Evolutionary conservation across 2,329 filamentous ascomycete genomes (phyloP), one percentile per base, ranked within the genome.

Genomic region (Fusarium drepaniforme): DNA sequence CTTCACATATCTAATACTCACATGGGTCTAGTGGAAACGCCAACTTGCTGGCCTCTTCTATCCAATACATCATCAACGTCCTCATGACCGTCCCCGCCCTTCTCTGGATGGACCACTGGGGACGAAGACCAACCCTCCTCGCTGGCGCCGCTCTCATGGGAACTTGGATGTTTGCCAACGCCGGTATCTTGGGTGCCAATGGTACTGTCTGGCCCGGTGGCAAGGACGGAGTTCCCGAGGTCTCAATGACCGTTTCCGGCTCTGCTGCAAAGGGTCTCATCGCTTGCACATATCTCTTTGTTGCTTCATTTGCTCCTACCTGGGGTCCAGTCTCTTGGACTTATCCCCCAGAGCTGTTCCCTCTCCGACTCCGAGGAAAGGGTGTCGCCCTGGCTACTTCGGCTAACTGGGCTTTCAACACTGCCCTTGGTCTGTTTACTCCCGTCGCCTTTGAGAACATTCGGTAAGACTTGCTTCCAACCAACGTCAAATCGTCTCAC

Each of bases 81-180:
- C 70, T 92, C 63, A 94, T 94, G 91, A 96, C 94, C 0, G 81
- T 96, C 4, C 93, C 93, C 0, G 93, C 93, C 1, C 87, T 96
- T 28, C 83, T 96, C 67, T 96, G 86, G 85, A 89, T 96, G 77
- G 94, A 97, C 76, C 86, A 88, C 66, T 94, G 92, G 91, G 94
- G 94, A 57, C 93, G 94, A 73, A 92, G 92, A 56, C 89, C 90
- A 66, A 86, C 93, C 9, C 88, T 94, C 68, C 90, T 93, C 59
- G 82, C 88, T n/a, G 92, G 92, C 67, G 90, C 87, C 40, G 83
- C 92, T 23, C 90, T 92, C 28, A 94, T 94, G 92, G 89, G 86
- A 5, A 77, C 88, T 1, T 93, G 87, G 73, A 89, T 90, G 79
- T 90, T 87, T 42, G 82, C 88, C 60, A 89, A 90, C 25, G 89